Conservation (phyloP, 768 basidiomycete genomes). For the Trametes coccinea region DNA sequence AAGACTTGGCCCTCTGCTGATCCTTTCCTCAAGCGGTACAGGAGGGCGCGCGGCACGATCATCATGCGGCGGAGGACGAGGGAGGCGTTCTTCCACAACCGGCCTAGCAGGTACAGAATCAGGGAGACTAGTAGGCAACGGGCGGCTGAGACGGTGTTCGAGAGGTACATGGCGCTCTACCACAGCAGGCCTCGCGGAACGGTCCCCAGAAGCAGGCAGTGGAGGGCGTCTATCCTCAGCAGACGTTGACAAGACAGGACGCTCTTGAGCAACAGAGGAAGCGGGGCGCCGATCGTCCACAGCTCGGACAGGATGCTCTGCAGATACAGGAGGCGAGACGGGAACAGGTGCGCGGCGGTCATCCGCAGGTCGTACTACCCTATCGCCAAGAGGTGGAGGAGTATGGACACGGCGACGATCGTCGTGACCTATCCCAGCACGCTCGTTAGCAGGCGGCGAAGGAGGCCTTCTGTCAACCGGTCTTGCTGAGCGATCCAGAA, state of each 20-base stretch:
- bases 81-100: constrained; percentile 24
- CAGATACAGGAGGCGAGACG: neutral
- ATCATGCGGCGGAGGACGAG: constrained; percentile 17
- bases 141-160: constrained; percentile 9
- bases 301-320: constrained; percentile 4
- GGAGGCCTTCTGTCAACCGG: constrained; percentile 19
- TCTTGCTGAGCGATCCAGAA: constrained; percentile 12
- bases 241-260: neutral
- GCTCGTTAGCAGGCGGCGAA: neutral
- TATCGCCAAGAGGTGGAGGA: constrained; percentile 8
- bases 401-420: constrained; percentile 23
- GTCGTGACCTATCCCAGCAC: constrained; percentile 3
- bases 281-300: constrained; percentile 17
- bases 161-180: constrained; percentile 17
- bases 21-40: constrained; percentile 28
- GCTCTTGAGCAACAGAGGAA: constrained; percentile 8
- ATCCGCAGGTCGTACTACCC: constrained; percentile 16
- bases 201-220: constrained; percentile 1
- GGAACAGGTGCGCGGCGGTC: constrained; percentile 20
- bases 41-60: constrained; percentile 13
- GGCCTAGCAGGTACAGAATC: constrained; percentile 13
- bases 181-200: neutral
- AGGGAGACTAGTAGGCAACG: neutral
- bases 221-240: constrained; percentile 15
- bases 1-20: constrained; percentile 24